phyloP scores from a whole-genome alignment of 2,329 filamentous ascomycete genomes.

The Metarhizium anisopliae region DNA sequence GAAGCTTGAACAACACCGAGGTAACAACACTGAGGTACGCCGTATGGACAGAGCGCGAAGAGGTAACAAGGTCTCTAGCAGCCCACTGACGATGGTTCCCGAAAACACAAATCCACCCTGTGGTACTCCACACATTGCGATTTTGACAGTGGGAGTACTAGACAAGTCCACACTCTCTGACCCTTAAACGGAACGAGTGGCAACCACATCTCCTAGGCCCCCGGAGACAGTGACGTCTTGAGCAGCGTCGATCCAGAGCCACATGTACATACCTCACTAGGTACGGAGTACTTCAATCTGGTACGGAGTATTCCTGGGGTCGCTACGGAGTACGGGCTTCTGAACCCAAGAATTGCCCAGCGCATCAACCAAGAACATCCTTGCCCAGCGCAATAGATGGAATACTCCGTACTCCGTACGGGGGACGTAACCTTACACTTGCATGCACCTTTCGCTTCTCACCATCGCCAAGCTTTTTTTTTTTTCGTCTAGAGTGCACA shows the following conservation, averaged over 20 bases:
- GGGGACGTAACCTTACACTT: neutral
- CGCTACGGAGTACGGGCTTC: neutral
- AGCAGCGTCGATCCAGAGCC: slow-evolving; percentile 13
- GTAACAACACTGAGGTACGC: too few relatives aligned
- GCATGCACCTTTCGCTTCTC: neutral
- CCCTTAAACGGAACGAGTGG: too few relatives aligned
- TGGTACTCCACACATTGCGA: too few relatives aligned
- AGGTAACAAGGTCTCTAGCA: too few relatives aligned
- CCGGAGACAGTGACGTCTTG: slow-evolving; percentile 5
- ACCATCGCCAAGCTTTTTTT: slow-evolving; percentile 5
- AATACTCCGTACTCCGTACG: neutral
- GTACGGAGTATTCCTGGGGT: too few relatives aligned
- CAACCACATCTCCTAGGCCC: neutral
- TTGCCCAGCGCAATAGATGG: slow-evolving; percentile 8
- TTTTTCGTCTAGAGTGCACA: slow-evolving; percentile 9
- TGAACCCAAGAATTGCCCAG: neutral
- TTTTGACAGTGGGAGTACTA: too few relatives aligned
- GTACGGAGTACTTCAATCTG: neutral
- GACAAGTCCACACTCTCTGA: too few relatives aligned
- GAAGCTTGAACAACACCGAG: too few relatives aligned
- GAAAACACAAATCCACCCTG: too few relatives aligned
- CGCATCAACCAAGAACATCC: slow-evolving; percentile 6
- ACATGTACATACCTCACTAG: neutral
- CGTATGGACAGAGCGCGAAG: too few relatives aligned
- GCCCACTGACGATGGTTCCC: too few relatives aligned